phyloP scores from a whole-genome alignment of 2,329 filamentous ascomycete genomes.

The Fusarium hainanense region DNA sequence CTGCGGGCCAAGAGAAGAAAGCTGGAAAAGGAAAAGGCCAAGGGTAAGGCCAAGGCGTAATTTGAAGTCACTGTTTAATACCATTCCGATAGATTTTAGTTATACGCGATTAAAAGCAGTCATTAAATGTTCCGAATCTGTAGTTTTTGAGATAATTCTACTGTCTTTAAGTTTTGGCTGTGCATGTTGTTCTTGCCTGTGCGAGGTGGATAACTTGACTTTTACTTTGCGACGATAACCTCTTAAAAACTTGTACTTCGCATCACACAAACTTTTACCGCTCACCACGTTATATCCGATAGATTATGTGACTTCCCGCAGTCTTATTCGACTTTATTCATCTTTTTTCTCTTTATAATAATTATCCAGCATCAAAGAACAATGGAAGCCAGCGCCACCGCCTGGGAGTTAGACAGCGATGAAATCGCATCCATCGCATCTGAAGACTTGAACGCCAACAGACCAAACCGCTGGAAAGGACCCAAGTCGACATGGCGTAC shows the following conservation, averaged over 20 bases:
- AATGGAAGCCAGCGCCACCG: constrained; percentile 42
- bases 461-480: constrained; percentile 81
- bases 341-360: not conserved
- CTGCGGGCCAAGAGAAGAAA: constrained; percentile 90
- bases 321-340: not conserved
- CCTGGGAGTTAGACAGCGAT: constrained; percentile 59
- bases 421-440: constrained; percentile 60
- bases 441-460: constrained; percentile 59
- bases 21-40: constrained; percentile 75
- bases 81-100: constrained; percentile 46
- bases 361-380: not conserved
- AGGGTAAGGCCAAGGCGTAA: constrained; percentile 54
- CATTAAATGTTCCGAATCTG: constrained; percentile 5
- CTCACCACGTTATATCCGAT: not conserved
- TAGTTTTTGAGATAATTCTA: not conserved
- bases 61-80: constrained; percentile 48
- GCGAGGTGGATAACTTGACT: constrained; percentile 20
- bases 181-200: not conserved
- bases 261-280: constrained; percentile 12
- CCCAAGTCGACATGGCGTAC: constrained; percentile 72
- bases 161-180: not conserved
- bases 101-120: constrained; percentile 41
- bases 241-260: constrained; percentile 33
- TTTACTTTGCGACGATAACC: not conserved
- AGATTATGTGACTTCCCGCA: not conserved